phyloP scores from a whole-genome alignment of 2,329 filamentous ascomycete genomes.

The Macrophomina pseudophaseolina region DNA sequence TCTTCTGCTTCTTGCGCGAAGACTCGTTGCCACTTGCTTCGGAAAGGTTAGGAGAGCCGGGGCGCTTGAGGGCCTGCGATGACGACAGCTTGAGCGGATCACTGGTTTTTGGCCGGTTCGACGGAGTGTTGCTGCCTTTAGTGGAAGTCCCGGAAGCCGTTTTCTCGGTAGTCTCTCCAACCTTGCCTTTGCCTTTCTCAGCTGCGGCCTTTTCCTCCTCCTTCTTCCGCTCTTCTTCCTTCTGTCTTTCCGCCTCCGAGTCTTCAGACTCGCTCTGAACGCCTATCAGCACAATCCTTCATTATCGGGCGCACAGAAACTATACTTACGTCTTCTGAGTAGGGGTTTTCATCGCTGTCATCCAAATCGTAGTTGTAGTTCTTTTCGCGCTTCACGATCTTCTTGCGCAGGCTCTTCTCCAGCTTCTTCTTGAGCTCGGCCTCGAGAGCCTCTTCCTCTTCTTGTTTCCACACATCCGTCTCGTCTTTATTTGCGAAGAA shows the following conservation, averaged over 20 bases:
- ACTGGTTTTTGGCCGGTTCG: constrained; percentile 57
- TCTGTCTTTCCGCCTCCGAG: constrained; percentile 67
- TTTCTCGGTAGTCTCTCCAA: constrained; percentile 45
- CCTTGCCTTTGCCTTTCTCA: constrained; percentile 52
- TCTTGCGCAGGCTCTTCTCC: constrained; percentile 79
- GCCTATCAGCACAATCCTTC: not conserved
- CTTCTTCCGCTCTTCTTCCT: constrained; percentile 62
- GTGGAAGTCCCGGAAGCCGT: constrained; percentile 61
- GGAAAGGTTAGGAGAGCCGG: constrained; percentile 84
- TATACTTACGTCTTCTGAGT: constrained; percentile 33
- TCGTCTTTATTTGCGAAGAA: constrained; percentile 71
- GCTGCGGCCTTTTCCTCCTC: constrained; percentile 56
- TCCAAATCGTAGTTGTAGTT: constrained; percentile 80
- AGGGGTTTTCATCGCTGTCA: constrained; percentile 63
- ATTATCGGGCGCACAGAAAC: not conserved
- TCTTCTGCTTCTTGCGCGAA: constrained; percentile 71
- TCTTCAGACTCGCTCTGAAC: constrained; percentile 63
- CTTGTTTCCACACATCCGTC: constrained; percentile 65
- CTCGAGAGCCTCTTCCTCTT: constrained; percentile 69
- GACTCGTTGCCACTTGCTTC: constrained; percentile 94
- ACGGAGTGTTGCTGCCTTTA: constrained; percentile 74
- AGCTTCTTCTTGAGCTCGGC: constrained; percentile 71
- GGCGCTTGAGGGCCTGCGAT: constrained; percentile 69
- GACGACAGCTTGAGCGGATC: constrained; percentile 52
- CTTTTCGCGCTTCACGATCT: constrained; percentile 82